Evolutionary conservation across 345 rosid species (phyloP).

Genomic region (Combretum micranthum): DNA sequence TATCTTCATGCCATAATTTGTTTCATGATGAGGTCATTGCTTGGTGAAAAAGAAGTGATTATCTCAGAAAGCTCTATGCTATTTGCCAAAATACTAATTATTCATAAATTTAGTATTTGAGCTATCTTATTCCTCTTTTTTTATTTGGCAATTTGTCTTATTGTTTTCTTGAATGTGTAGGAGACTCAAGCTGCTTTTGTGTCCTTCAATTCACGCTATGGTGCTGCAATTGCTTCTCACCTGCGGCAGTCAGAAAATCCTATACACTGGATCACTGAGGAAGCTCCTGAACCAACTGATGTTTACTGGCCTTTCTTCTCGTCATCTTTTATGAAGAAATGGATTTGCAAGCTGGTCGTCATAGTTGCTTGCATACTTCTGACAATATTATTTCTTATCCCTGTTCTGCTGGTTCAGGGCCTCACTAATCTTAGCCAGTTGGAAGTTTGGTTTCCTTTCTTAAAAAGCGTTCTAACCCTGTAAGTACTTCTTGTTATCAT

Average conservation of each 20-base stretch:
- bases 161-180: conserved; percentile 27
- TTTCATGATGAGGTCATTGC: too few relatives aligned
- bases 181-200: conserved; percentile 95
- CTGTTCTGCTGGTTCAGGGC: conserved; percentile 91
- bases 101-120: too few relatives aligned
- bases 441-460: conserved; percentile 73
- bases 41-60: too few relatives aligned
- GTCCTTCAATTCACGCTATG: conserved; percentile 85
- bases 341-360: conserved; percentile 72
- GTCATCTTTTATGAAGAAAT: conserved; percentile 69
- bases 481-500: conserved; percentile 25
- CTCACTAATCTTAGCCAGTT: conserved; percentile 77
- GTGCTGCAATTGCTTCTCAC: conserved; percentile 70
- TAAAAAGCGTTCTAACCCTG: conserved; percentile 63
- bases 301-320: conserved; percentile 97
- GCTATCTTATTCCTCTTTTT: not conserved
- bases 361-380: conserved; percentile 65
- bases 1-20: too few relatives aligned
- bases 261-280: conserved; percentile 74
- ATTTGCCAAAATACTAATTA: too few relatives aligned
- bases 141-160: not conserved
- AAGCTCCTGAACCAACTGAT: conserved; percentile 85
- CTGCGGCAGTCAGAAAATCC: conserved; percentile 79
- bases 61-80: too few relatives aligned
- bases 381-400: conserved; percentile 76